phyloP scores from a whole-genome alignment of 2,329 filamentous ascomycete genomes.

The Zymoseptoria passerinii region DNA sequence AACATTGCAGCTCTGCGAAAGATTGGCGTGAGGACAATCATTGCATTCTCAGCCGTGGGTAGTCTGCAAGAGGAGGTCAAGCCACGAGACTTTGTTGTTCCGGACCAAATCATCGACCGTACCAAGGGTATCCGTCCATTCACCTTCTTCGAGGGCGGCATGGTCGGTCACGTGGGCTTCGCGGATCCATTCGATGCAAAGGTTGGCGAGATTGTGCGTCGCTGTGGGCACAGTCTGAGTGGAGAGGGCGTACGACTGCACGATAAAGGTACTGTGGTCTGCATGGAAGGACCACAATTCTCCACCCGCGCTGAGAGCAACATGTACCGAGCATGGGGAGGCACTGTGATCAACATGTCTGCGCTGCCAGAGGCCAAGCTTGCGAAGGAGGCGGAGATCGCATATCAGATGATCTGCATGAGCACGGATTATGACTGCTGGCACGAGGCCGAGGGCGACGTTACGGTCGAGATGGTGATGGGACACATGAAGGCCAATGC shows the following conservation, averaged over 20 bases:
- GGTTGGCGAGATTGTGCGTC: slow-evolving; percentile 66
- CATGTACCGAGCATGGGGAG: slow-evolving; percentile 90
- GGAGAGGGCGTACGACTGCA: slow-evolving; percentile 82
- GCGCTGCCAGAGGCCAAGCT: slow-evolving; percentile 92
- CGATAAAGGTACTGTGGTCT: slow-evolving; percentile 74
- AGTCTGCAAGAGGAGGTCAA: slow-evolving; percentile 86
- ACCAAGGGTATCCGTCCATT: slow-evolving; percentile 92
- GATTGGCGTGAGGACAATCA: slow-evolving; percentile 80
- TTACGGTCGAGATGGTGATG: slow-evolving; percentile 96
- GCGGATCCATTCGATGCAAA: slow-evolving; percentile 85
- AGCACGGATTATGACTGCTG: slow-evolving; percentile 99
- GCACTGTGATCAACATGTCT: slow-evolving; percentile 97
- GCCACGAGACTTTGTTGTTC: slow-evolving; percentile 92
- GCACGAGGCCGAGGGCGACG: slow-evolving; percentile 68
- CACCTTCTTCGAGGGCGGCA: slow-evolving; percentile 88
- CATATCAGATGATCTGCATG: slow-evolving; percentile 99
- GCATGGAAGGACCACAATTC: slow-evolving; percentile 99
- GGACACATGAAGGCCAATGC: slow-evolving; percentile 91
- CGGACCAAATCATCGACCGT: slow-evolving; percentile 93
- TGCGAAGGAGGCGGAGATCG: slow-evolving; percentile 89
- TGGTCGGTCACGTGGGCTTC: slow-evolving; percentile 91
- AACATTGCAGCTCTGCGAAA: slow-evolving; percentile 96
- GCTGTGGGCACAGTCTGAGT: slow-evolving; percentile 66
- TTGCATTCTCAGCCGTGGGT: slow-evolving; percentile 92
- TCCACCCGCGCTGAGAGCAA: slow-evolving; percentile 91